Evolutionary conservation across 2,329 filamentous ascomycete species (phyloP), one percentile per base, ranked within the genome.

Genomic region (Colletotrichum musae): DNA sequence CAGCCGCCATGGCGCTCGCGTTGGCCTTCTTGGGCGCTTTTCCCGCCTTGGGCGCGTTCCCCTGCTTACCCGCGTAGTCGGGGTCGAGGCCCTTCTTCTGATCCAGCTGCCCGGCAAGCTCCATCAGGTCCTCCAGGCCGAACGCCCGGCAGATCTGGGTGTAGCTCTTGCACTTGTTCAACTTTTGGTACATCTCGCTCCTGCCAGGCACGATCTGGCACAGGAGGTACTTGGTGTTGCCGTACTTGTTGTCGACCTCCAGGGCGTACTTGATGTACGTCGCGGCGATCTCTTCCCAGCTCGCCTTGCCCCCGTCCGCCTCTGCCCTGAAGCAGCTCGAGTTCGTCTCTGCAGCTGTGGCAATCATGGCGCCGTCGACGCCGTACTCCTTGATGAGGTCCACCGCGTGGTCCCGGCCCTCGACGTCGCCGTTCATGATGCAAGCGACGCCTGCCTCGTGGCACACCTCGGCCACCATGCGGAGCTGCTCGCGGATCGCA

Each of bases 281-380:
- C 71, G 89, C 87, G 3, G 93, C 93, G 1, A 97, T 91, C 58
- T 95, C 91, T 69, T 86, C 83, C 95, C 95, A 98, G 1, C 87
- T 84, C 0, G 89, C 87, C 41, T 91, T 77, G 1, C 93, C 94
- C 12, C 94, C 94, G 48, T 93, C 88, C 1, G 85, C 87, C 45
- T 87, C 81, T 1, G 87, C 79, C 47, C 93, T 88, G 84, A 99
- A 99, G 76, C 93, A 95, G 72, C 93, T 97, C 3, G 94, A 89
- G 77, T 99, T 99, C 72, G 91, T 89, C 83, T 99, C 96, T 1
- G 96, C 96, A 4, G 94, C 88, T 3, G 94, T 96, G 10, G 96
- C 96, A 75, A 99, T 98, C 96, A 99, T 99, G 70, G 94, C 96
- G 6, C 95, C 95, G 76, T 98, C 95, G 6, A 93, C 93, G n/a